Evolutionary conservation across 768 basidiomycete species (phyloP).

Genomic region (Pseudohyphozyma bogoriensis): DNA sequence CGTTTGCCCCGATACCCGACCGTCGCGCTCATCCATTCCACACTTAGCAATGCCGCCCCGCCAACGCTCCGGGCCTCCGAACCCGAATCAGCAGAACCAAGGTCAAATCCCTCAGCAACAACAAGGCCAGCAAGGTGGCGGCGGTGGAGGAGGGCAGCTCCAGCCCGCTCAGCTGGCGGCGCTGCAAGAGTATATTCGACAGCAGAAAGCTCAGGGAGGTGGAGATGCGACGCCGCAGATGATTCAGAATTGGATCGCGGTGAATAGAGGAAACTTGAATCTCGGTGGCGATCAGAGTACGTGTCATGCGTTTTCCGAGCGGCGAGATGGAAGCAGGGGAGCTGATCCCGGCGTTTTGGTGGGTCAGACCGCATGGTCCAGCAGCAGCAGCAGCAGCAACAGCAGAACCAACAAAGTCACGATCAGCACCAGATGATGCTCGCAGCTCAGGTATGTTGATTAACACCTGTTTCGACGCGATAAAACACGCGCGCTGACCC

Average conservation of each 20-base stretch:
- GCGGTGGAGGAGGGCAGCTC: not conserved
- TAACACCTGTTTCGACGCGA: too few species aligned
- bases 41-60: too few species aligned
- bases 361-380: not conserved
- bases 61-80: too few species aligned
- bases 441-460: not conserved
- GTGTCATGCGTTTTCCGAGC: not conserved
- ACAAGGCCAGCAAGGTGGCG: too few species aligned
- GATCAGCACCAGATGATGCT: constrained; percentile 8
- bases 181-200: constrained; percentile 24
- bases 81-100: too few species aligned
- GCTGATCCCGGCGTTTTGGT: not conserved
- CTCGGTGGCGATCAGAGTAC: not conserved
- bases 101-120: too few species aligned
- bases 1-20: too few species aligned
- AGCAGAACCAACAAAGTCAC: not conserved
- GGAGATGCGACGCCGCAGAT: constrained; percentile 21
- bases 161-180: constrained; percentile 20
- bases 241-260: constrained; percentile 23
- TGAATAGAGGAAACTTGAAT: not conserved
- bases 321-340: not conserved
- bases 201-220: constrained; percentile 7
- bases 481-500: not conserved
- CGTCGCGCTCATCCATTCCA: too few species aligned
- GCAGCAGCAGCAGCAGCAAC: constrained; percentile 1